Percentiles rank a stretch among this genome's conserved stretches.
These are phyloP conservation scores for Aphanomyces euteiches DNA, from an alignment of 352 stramenopile species.

Conservation along the genomic window DNA sequence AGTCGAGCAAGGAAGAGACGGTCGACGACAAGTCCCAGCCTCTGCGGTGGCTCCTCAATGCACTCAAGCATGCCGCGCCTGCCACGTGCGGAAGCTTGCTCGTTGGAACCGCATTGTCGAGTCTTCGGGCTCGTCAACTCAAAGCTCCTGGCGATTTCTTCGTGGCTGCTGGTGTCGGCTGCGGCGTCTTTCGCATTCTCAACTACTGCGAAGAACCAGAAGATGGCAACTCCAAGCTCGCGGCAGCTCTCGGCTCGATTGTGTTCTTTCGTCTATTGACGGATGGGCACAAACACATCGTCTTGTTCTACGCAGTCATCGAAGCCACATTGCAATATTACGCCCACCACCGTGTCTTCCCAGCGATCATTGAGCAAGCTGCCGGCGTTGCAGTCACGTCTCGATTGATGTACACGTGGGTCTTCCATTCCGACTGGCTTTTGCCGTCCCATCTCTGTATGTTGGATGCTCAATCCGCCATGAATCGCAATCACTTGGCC, in stretches of 20 bases:
- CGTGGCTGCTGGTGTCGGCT: background rate
- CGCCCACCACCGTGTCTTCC: background rate
- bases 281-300: constrained; percentile 13
- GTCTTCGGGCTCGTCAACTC: background rate
- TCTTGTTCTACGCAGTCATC: constrained; percentile 6
- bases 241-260: background rate
- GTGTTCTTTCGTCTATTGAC: constrained; percentile 10
- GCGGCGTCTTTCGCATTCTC: constrained; percentile 3
- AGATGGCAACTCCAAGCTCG: constrained; percentile 5
- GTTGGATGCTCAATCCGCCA: constrained; percentile 6
- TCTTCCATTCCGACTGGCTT: constrained; percentile 19
- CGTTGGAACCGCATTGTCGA: background rate
- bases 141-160: background rate
- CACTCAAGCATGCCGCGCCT: background rate
- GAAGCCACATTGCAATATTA: constrained; percentile 8
- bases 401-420: constrained; percentile 9
- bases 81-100: background rate
- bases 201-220: background rate
- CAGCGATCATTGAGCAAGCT: background rate
- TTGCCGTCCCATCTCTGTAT: constrained; percentile 14
- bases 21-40: background rate
- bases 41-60: background rate
- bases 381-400: constrained; percentile 1
- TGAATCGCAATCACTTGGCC: background rate
- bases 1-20: background rate